Evolutionary conservation across 768 basidiomycete genomes (phyloP).

Genomic region (Lentinus tigrinus): DNA sequence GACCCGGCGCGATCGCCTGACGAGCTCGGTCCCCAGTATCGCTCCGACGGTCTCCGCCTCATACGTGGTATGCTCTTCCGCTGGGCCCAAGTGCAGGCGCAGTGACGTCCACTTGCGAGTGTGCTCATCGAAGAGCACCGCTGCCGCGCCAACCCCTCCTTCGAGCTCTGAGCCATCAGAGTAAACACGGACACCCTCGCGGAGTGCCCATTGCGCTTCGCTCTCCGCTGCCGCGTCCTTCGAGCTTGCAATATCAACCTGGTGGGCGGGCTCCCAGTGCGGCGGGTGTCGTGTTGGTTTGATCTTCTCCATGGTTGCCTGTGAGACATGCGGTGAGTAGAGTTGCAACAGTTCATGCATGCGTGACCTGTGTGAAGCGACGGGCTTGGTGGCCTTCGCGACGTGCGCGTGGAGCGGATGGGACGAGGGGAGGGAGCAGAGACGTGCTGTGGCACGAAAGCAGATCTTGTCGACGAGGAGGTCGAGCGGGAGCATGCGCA

Average conservation of each 20-base stretch:
- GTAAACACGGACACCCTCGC: conserved; percentile 14
- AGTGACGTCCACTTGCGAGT: no score
- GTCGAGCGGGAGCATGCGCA: conserved; percentile 18
- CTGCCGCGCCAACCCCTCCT: conserved; percentile 22
- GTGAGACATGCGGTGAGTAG: conserved; percentile 5
- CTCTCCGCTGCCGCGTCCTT: conserved; percentile 4
- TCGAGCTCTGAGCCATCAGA: conserved; percentile 30
- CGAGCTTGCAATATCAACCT: not conserved
- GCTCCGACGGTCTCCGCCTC: no score
- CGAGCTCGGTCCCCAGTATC: no score
- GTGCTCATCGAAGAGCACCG: no score
- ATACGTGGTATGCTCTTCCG: conserved; percentile 25
- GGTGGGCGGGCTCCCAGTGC: not conserved
- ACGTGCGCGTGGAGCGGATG: conserved; percentile 13
- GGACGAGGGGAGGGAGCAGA: conserved; percentile 20
- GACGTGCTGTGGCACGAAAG: conserved; percentile 5
- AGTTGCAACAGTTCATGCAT: conserved; percentile 22
- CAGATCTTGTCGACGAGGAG: conserved; percentile 15
- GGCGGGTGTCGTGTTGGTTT: conserved; percentile 5
- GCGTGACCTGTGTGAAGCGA: conserved; percentile 15
- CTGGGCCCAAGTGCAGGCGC: conserved; percentile 20
- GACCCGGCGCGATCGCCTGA: no score
- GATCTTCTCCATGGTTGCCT: no score
- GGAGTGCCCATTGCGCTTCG: not conserved
- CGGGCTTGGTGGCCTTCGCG: not conserved